Evolutionary conservation across 176 grass and related monocot species (phyloP), one percentile per base, ranked within the genome.

Genomic region (Juncus inflexus): DNA sequence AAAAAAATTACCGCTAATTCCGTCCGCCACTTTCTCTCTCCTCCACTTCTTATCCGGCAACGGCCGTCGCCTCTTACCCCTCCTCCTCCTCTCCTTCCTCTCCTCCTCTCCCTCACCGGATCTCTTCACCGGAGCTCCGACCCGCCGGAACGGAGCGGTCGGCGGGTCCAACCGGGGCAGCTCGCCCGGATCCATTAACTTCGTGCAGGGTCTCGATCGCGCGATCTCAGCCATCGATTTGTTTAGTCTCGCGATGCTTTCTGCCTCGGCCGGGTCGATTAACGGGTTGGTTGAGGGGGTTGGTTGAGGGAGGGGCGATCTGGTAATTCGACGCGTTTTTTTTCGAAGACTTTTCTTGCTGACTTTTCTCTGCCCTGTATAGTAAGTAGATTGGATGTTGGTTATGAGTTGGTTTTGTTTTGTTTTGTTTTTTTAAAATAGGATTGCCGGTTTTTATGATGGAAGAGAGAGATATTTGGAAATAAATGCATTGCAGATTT

Each of bases 11-110:
- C 70, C 53, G 73, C 50, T 61, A 37, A 60, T 50, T 39, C 65
- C 70, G 53, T 91, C 85, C n/a, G 1, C 52, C 75, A 63, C 49
- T 65, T 81, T 81, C 37, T 49, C 66, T 51, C 83, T 80, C 64
- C 66, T 83, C 87, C 92, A 97, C 86, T 76, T 89, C 71, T 89
- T 97, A 67, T 19, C 82, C 87, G 92, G 92, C 66, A 86, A 74
- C 0, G 87, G 87, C 55, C 92, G 81, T 59, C 81, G 86, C 66
- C 10, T 65, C 77, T 80, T 88, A 51, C 69, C 61, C 38, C 77
- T 86, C 59, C 35, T 86, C 59, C 35, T 57, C 15, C 79, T 83
- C 41, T 80, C 90, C 68, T 65, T 80, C 53, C 80, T 77, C 69
- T 54, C 77, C 19, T 86, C 77, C 3, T 85, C 78, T 77, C 40